Evolutionary conservation across 202 grass and related monocot species (phyloP).

Genomic region (Musa balbisiana): DNA sequence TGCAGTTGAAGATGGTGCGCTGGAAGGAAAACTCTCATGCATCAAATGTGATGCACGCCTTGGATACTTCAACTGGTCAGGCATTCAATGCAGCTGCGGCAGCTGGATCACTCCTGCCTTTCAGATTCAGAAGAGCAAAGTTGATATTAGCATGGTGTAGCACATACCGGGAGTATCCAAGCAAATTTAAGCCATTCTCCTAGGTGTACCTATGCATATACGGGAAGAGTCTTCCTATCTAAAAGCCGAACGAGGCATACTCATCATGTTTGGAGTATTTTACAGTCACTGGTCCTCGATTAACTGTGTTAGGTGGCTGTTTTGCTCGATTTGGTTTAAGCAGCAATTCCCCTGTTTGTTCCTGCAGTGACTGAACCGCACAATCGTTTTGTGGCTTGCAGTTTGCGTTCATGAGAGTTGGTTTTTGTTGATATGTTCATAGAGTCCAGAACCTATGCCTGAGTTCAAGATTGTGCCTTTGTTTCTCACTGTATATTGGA

Average conservation of each 20-base stretch:
- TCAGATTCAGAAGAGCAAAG: slow-evolving; percentile 83
- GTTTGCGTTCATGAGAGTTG: neutral
- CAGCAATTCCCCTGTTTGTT: neutral
- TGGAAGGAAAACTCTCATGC: slow-evolving; percentile 84
- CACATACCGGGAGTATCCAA: neutral
- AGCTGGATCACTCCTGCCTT: slow-evolving; percentile 92
- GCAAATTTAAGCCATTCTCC: neutral
- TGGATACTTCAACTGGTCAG: slow-evolving; percentile 91
- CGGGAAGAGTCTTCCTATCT: too few relatives aligned
- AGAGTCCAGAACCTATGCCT: too few relatives aligned
- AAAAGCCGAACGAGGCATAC: too few relatives aligned
- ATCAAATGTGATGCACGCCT: slow-evolving; percentile 75
- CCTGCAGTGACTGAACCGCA: neutral
- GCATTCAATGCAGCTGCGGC: slow-evolving; percentile 84
- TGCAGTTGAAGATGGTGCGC: slow-evolving; percentile 80
- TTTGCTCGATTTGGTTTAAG: too few relatives aligned
- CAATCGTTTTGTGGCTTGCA: neutral
- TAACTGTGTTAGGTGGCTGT: too few relatives aligned
- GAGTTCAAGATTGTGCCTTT: too few relatives aligned
- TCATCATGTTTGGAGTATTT: too few relatives aligned
- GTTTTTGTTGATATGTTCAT: neutral
- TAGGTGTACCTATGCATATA: too few relatives aligned
- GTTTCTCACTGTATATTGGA: too few relatives aligned
- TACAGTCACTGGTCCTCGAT: too few relatives aligned
- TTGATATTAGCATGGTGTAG: slow-evolving; percentile 56